Conservation (phyloP, 768 basidiomycete genomes). For the Suillus occidentalis region DNA sequence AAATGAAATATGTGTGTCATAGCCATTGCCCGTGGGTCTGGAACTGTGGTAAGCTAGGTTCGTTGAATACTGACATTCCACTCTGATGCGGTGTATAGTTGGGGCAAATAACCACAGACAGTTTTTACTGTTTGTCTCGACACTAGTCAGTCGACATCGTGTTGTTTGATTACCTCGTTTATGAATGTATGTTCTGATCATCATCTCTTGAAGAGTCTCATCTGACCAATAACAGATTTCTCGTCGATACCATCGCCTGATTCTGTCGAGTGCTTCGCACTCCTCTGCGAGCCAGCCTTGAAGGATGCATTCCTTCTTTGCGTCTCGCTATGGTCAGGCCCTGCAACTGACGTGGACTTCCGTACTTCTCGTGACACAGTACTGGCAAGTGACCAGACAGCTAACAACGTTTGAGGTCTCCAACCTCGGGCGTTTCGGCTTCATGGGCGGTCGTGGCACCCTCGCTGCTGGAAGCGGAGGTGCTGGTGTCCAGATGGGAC, state of each 20-base stretch:
- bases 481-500: constrained; percentile 74
- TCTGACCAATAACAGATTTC: constrained; percentile 48
- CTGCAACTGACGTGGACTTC: constrained; percentile 95
- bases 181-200: constrained; percentile 62
- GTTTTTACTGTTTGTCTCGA: constrained; percentile 89
- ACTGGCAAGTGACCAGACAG: constrained; percentile 91
- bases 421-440: constrained; percentile 93
- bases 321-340: constrained; percentile 82
- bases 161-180: constrained; percentile 82
- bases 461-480: constrained; percentile 56
- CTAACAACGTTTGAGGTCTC: constrained; percentile 96
- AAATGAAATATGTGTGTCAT: constrained; percentile 8
- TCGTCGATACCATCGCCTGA: constrained; percentile 34
- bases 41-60: constrained; percentile 79
- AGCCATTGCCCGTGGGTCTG: constrained; percentile 99
- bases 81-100: constrained; percentile 44
- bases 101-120: constrained; percentile 94
- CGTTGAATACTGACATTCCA: not conserved
- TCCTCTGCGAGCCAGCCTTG: constrained; percentile 68
- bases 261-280: constrained; percentile 21
- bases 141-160: constrained; percentile 80
- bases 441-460: constrained; percentile 90
- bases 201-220: not conserved
- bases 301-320: constrained; percentile 83
- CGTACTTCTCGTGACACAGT: constrained; percentile 81